Base-by-base conservation (phyloP, 1,284 basidiomycete genomes). In the Ganoderma lingzhi region DNA sequence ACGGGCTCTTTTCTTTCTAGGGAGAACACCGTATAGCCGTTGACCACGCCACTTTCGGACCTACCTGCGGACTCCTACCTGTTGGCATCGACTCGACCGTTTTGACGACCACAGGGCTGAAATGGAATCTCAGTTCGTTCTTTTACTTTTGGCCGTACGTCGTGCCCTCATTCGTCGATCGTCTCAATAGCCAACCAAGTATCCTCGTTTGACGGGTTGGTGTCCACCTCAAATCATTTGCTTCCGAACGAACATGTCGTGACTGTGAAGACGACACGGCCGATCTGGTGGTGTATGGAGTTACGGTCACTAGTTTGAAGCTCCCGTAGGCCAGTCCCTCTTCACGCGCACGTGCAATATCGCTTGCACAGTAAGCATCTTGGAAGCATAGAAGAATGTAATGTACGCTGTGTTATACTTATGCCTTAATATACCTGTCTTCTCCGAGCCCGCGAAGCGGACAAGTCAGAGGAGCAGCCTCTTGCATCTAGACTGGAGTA, bases 151-250 rank as follows among this genome's bases (percentile, higher is more conserved):
- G 23, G 14, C 15, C 39, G 15, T 30, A 2, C 8, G 41, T 48
- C 23, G 28, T 32, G 8, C 14, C 14, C 23, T 41, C 17, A 53
- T 59, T 17, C n/a, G 67, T 53, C 55, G 14, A 63, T n/a, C 66
- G 14, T 62, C 39, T 39, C 39, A 64, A 32, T 75, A 91, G 88
- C 82, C 68, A 85, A 91, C 41, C 80, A 84, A 65, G 82, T 84
- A 66, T 96, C 95, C 0, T 93, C 90, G 0, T 93, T 98, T 69
- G 90, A 92, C 58, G 93, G 94, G 0, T 77, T 94, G 30, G 81
- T 99, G 0, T 98, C 96, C 0, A 97, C 96, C 0, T 97, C 96
- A 0, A 99, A 99, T 77, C 95, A 97, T 74, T 83, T 98, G 1
- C 78, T 94, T 0, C 89, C 89, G 0, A 84, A 85, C 6, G 86